These are phyloP conservation scores for Nepenthes gracilis DNA, from an alignment of 148 eudicot species.

Conservation along the genomic window DNA sequence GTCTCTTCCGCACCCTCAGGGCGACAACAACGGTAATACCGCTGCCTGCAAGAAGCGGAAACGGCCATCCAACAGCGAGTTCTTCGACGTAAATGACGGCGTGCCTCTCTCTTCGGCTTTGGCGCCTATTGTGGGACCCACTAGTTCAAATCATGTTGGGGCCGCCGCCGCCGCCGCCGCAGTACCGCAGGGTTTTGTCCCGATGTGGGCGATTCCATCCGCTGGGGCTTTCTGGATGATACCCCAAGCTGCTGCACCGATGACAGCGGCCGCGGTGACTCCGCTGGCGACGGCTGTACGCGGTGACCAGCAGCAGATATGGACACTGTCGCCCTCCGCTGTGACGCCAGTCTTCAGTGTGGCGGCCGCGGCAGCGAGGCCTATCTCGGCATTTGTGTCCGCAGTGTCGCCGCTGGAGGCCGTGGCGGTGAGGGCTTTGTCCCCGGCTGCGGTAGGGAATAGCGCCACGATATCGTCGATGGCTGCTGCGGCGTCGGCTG, in stretches of 20 bases:
- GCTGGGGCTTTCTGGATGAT: conserved; percentile 25
- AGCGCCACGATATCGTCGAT: conserved; percentile 6
- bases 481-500: background rate
- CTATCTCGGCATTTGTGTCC: conserved; percentile 12
- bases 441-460: conserved; percentile 1
- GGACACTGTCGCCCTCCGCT: conserved; percentile 18
- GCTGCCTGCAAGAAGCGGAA: conserved; percentile 7
- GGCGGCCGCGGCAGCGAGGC: conserved; percentile 10
- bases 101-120: conserved; percentile 12
- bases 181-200: conserved; percentile 15
- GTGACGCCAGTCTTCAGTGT: conserved; percentile 11
- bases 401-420: background rate
- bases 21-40: background rate
- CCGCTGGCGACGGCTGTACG: background rate
- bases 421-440: background rate
- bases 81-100: conserved; percentile 7
- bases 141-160: background rate
- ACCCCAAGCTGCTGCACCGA: conserved; percentile 7
- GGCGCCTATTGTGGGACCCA: conserved; percentile 14
- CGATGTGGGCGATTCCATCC: conserved; percentile 28
- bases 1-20: background rate
- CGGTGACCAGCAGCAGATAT: conserved; percentile 20
- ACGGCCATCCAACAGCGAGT: conserved; percentile 8
- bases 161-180: background rate
- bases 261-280: conserved; percentile 2